Evolutionary conservation across 176 grass and related monocot species (phyloP).

Genomic region (Echinochloa phyllopogon): DNA sequence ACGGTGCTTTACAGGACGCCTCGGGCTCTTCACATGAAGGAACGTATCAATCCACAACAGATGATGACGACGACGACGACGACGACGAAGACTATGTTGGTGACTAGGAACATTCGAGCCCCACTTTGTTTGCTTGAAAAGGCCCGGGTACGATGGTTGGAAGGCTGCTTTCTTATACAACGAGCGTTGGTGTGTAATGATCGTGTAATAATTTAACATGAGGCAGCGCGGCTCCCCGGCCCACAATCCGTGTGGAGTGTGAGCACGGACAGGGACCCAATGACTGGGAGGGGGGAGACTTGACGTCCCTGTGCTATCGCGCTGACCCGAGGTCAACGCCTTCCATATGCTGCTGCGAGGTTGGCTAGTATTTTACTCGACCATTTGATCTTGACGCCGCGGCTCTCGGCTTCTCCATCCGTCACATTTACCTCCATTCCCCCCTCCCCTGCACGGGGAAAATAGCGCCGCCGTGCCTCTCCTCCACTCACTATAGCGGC

Average conservation of each 20-base stretch:
- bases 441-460: too few species aligned
- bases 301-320: too few species aligned
- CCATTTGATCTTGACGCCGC: too few species aligned
- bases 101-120: not conserved
- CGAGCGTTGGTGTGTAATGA: not conserved
- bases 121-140: not conserved
- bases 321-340: too few species aligned
- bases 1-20: constrained; percentile 39
- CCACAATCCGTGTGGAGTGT: too few species aligned
- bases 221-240: not conserved
- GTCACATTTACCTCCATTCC: too few species aligned
- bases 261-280: too few species aligned
- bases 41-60: constrained; percentile 23
- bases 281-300: too few species aligned
- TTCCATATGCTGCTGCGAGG: too few species aligned
- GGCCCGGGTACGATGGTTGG: not conserved
- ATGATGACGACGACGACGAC: not conserved
- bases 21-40: constrained; percentile 14
- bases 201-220: not conserved
- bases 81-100: constrained; percentile 11
- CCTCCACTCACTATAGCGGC: too few species aligned
- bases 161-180: not conserved
- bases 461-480: not conserved
- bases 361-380: too few species aligned
- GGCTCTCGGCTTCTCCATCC: too few species aligned